Base-by-base conservation (phyloP, 306 rosid genomes). In the Erythrophleum fordii region DNA sequence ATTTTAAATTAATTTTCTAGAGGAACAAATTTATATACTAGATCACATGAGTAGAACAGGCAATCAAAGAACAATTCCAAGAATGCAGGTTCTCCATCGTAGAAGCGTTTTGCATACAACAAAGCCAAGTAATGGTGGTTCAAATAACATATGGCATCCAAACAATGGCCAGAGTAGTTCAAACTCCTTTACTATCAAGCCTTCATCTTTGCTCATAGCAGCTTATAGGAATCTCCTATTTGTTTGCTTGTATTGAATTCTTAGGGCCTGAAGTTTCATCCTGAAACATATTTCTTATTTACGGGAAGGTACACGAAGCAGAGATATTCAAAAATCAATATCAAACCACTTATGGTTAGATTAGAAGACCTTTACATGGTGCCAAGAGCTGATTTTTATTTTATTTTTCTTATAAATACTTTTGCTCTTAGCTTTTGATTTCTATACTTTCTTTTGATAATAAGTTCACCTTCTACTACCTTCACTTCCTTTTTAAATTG, bases 81-180 rank as follows among this genome's bases (percentile, higher is more conserved):
- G 77, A 72, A 67, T 71, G 73, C 85, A 83, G 58, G 70, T 7
- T 65, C 76, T 77, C 44, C 83, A 82, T 13, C 84, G 31, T 25
- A 6, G 46, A 18, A 52, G 29, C 37, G 29, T 71, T 52, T 77
- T 35, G 17, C 34, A 48, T 72, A 80, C 70, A 45, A 26, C 77
- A 59, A 92, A 58, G 84, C 73, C 81, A 73, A 1, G 42, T 62
- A 23, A 72, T 55, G 92, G 93, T 60, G 76, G 58, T 26, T 26
- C 80, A 14, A 76, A 51, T 55, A 76, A 83, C 70, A 22, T 66
- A 39, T 12, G 69, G 66, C 80, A 17, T 81, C 88, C 88, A 17
- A 81, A 26, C 7, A 3, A 20, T 46, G 41, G 49, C 10, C 73
- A 29, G 62, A 83, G 5, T 46, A 58, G 81, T 17, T 80, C 89